A percentile compares a stretch with the other conserved stretches of the same genome.
Evolutionary conservation across 169 alveolate species (phyloP).

Genomic region (Babesia bigemina): DNA sequence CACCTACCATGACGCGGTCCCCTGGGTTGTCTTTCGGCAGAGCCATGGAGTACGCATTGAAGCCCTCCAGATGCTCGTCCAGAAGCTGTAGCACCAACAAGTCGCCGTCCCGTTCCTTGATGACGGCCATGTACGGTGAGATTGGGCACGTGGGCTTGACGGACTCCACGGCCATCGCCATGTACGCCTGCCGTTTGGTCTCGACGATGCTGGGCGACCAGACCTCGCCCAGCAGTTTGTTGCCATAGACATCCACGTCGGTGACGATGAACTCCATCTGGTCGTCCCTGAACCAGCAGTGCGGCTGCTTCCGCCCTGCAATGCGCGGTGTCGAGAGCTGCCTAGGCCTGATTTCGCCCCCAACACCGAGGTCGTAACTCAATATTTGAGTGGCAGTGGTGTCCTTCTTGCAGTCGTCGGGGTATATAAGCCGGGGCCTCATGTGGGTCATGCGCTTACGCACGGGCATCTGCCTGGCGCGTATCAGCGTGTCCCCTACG

Average conservation of each 20-base stretch:
- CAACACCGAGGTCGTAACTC: constrained; percentile 55
- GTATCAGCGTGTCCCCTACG: constrained; percentile 33
- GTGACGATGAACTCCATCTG: constrained; percentile 65
- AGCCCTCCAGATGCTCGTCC: constrained; percentile 45
- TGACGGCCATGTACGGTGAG: constrained; percentile 41
- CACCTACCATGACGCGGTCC: constrained; percentile 49
- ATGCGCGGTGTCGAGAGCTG: constrained; percentile 10
- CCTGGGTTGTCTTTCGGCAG: constrained; percentile 37
- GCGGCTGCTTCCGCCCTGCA: constrained; percentile 34
- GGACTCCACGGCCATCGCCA: constrained; percentile 43
- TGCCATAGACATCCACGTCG: constrained; percentile 29
- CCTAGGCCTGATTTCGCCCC: constrained; percentile 61
- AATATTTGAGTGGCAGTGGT: neutral
- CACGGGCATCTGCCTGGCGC: constrained; percentile 36
- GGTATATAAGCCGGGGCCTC: constrained; percentile 39
- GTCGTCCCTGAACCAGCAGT: constrained; percentile 41
- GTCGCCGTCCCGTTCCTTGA: constrained; percentile 46
- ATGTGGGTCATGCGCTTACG: constrained; percentile 43
- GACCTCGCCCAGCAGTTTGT: constrained; percentile 42
- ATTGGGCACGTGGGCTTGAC: constrained; percentile 19
- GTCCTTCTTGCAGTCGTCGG: constrained; percentile 44
- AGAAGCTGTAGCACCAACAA: constrained; percentile 18
- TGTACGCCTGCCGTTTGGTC: constrained; percentile 52
- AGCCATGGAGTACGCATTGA: constrained; percentile 54
- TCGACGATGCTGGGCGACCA: constrained; percentile 59